A percentile compares a stretch with the other conserved stretches of the same genome.
Conservation (phyloP, 371 early-diverging fungal genomes). For the Lichtheimia ornata region DNA sequence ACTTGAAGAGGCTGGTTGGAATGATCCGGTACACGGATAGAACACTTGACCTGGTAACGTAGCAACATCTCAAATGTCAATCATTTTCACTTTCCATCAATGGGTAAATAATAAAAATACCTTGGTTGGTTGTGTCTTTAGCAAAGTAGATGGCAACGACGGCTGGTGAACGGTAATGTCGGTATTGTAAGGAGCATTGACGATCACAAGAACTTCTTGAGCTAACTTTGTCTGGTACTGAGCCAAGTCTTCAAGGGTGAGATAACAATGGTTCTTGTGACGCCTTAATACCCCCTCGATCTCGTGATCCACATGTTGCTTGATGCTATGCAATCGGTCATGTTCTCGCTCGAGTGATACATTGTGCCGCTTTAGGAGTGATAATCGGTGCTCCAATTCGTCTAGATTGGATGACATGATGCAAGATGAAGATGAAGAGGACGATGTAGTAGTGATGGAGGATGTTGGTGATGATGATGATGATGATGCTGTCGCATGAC, state of each 20-base stretch:
- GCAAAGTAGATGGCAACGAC: not conserved
- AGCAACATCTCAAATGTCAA: slow-evolving; percentile 1
- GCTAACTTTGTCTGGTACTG: slow-evolving; percentile 29
- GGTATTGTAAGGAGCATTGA: slow-evolving; percentile 42
- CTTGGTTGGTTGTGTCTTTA: not conserved
- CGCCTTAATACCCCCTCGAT: slow-evolving; percentile 31
- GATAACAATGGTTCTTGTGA: slow-evolving; percentile 35
- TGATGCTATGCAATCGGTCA: slow-evolving; percentile 20
- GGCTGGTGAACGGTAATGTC: slow-evolving; percentile 34
- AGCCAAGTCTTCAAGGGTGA: slow-evolving; percentile 37
- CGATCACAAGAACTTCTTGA: slow-evolving; percentile 34
- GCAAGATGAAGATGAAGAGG: not conserved
- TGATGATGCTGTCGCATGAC: not conserved
- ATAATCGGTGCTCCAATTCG: slow-evolving; percentile 32
- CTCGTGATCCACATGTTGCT: slow-evolving; percentile 36
- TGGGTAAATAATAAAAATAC: not conserved
- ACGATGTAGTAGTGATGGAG: slow-evolving; percentile 2
- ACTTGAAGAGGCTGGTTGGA: slow-evolving; percentile 29
- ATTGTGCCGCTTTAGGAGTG: slow-evolving; percentile 26
- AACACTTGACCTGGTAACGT: slow-evolving; percentile 24
- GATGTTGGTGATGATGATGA: slow-evolving; percentile 14
- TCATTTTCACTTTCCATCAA: not conserved
- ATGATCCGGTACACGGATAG: slow-evolving; percentile 33
- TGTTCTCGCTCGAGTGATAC: slow-evolving; percentile 32
- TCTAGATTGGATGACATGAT: slow-evolving; percentile 1